Evolutionary conservation across 257 asterid species (phyloP), one percentile per base, ranked within the genome.

Genomic region (Gentiana macrophylla): DNA sequence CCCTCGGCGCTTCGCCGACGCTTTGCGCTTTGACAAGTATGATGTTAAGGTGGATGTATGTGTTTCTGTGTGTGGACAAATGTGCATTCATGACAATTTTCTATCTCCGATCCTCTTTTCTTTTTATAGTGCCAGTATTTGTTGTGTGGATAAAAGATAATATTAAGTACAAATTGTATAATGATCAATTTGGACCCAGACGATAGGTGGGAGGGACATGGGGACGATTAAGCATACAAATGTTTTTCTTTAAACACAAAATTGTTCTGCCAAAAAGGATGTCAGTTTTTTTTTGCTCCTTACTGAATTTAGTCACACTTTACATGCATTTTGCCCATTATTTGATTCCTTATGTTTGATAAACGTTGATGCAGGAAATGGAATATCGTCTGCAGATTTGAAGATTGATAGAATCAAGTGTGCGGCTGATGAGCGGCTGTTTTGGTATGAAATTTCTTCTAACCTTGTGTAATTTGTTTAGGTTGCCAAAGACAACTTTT

Each of bases 381-480:
- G 24, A 24, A 43, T 61, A 50, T 48, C 58, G 15, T 59, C 53
- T 8, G 49, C 78, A 34, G 67, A 63, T 61, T n/a, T 80, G 35
- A 53, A 52, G 50, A 58, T 78, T 46, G 71, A 69, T 66, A 55
- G 68, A 69, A 63, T 60, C 50, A 32, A 49, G n/a, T 63, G 51
- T 63, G 48, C 46, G 44, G 3, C 33, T 8, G 79, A 75, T 10
- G 85, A 80, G 74, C 82, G 83, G 32, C 62, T 83, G 12, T 77
- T 66, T 58, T 80, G 91, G 87, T 82, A 73, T 37, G 50, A 52
- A 10, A 51, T 11, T 62, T 53, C 37, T 56, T 49, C 45, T 57
- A 34, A 32, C 49, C 35, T 54, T 49, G 55, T 24, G 12, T 32
- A 36, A 34, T 60, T 59, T 55, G 8, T 12, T 49, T 55, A 13